Base-by-base conservation (phyloP, 106 monocot genomes). In the Dioscorea alata region DNA sequence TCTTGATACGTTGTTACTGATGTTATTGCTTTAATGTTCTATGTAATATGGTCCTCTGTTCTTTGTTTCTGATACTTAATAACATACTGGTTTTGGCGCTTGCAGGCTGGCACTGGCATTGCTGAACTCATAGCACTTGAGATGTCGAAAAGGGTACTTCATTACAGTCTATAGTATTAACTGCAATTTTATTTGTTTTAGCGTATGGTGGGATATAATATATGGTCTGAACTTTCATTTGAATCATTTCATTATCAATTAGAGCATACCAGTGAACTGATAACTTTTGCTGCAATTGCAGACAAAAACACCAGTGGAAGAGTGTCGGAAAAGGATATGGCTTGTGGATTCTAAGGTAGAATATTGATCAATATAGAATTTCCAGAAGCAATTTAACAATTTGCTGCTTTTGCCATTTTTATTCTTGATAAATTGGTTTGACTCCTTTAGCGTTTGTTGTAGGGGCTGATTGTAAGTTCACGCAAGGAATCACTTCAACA, bases 321-420 rank as follows among this genome's bases (percentile, higher is more conserved):
- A 99, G 79, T 60, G 73, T 21, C 84, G 97, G 24, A 99, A 89
- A 83, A 99, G 85, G 69, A 87, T 99, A 68, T 99, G 92, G 92
- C 84, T 99, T 64, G 92, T 99, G 24, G 97, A 99, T 78, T 99
- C 97, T 22, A 99, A 83, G 92, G 97, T 93, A 75, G 14, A 32
- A 61, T 19, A 14, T 66, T 24, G 34, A 34, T 10, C 32, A 63
- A 61, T 48, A 19, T 25, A 19, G 22, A 18, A 14, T 19, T 31
- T 61, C 50, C 4, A 8, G 12, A 12, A 6, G 21, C 31, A 12
- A 9, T 13, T 8, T 74, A 14, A 17, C 18, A 1, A 16, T 67
- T 48, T 22, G 31, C 77, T 59, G 22, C 18, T 16, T 16, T 24
- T 12, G 8, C 23, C 6, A 48, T 64, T 67, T 49, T 7, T 59